Conservation (phyloP, 306 rosid species). For the Cucumis cinereus region DNA sequence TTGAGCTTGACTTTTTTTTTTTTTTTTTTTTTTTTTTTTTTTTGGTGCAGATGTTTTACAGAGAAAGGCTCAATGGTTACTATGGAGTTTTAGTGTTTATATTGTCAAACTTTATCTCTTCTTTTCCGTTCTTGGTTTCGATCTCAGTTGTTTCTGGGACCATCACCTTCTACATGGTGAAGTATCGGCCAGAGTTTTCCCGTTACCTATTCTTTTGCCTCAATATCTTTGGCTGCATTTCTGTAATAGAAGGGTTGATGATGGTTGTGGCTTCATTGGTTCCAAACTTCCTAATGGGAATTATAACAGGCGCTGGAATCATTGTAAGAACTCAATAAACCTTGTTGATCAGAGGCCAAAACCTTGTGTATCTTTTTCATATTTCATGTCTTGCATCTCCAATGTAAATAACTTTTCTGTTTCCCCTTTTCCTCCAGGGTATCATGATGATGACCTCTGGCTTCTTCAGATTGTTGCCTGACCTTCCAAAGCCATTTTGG, state of each 20-base stretch:
- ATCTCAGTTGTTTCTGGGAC: conserved; percentile 48
- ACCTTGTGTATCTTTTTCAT: not conserved
- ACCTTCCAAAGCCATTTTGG: conserved; percentile 91
- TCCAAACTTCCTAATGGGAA: conserved; percentile 97
- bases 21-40: no score
- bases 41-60: conserved; percentile 72
- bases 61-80: conserved; percentile 79
- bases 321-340: conserved; percentile 44
- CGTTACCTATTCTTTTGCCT: conserved; percentile 58
- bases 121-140: conserved; percentile 83
- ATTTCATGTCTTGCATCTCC: not conserved
- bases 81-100: conserved; percentile 84
- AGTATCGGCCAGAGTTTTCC: conserved; percentile 50
- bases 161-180: conserved; percentile 73
- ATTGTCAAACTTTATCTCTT: conserved; percentile 71
- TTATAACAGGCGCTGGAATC: conserved; percentile 84
- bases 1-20: not conserved
- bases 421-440: conserved; percentile 37
- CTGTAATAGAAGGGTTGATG: conserved; percentile 94
- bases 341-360: not conserved
- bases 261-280: conserved; percentile 96
- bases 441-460: conserved; percentile 95
- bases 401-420: conserved; percentile 10
- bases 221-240: conserved; percentile 53
- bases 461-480: conserved; percentile 56